Evolutionary conservation across 2,329 filamentous ascomycete species (phyloP).

Genomic region (Paramyrothecium roridum): DNA sequence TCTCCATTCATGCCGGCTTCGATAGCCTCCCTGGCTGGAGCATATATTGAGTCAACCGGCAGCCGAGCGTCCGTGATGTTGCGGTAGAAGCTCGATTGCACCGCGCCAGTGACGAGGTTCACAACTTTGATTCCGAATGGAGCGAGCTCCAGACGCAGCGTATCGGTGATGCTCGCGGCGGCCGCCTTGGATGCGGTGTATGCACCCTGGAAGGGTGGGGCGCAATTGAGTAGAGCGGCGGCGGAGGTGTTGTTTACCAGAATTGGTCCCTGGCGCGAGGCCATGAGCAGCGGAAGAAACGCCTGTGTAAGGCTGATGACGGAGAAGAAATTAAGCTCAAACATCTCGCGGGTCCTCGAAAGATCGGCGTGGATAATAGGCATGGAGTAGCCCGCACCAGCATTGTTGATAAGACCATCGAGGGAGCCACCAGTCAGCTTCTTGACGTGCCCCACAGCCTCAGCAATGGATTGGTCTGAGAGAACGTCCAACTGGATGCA

Average conservation of each 20-base stretch:
- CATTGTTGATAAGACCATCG: slow-evolving; percentile 26
- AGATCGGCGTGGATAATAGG: slow-evolving; percentile 17
- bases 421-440: slow-evolving; percentile 17
- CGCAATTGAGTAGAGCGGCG: slow-evolving; percentile 2
- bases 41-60: slow-evolving; percentile 10
- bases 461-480: slow-evolving; percentile 14
- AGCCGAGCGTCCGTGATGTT: slow-evolving; percentile 3
- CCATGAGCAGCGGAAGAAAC: slow-evolving; percentile 17
- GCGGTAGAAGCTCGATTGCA: slow-evolving; percentile 14
- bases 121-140: slow-evolving; percentile 22
- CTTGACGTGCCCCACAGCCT: slow-evolving; percentile 9
- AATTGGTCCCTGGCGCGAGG: slow-evolving; percentile 8
- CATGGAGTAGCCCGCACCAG: slow-evolving; percentile 18
- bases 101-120: slow-evolving; percentile 18
- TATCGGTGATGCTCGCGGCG: slow-evolving; percentile 17
- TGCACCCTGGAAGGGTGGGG: slow-evolving; percentile 17
- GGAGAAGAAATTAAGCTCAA: slow-evolving; percentile 21
- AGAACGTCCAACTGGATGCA: slow-evolving; percentile 18
- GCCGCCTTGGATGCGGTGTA: slow-evolving; percentile 25
- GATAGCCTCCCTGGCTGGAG: slow-evolving; percentile 9
- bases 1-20: slow-evolving; percentile 3
- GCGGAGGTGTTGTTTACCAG: slow-evolving; percentile 17
- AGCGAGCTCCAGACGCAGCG: slow-evolving; percentile 18
- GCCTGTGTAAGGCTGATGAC: slow-evolving; percentile 15
- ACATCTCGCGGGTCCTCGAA: slow-evolving; percentile 10